Evolutionary conservation across 257 asterid species (phyloP), one percentile per base, ranked within the genome.

Genomic region (Rhazya stricta): DNA sequence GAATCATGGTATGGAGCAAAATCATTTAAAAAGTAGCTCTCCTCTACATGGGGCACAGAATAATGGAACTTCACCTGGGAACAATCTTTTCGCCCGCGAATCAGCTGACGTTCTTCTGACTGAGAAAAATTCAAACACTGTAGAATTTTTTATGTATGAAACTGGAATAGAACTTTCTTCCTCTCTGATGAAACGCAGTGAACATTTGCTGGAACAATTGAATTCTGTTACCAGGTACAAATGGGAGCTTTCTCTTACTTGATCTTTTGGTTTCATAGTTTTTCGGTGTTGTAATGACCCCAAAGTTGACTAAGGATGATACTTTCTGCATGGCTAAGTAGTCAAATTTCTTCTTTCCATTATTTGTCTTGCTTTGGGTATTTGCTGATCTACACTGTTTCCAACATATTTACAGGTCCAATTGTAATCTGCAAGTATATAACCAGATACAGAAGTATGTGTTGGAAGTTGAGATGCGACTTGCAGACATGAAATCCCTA

Each of bases 401-500:
- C 56, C 79, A 37, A 71, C 41, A 68, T n/a, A 25, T 0, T 63
- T 83, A 76, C 96, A 91, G 94, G 66, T 84, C 86, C 53, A 77
- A 85, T 68, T 71, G 83, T 85, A 41, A 39, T 50, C 56, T 54
- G 74, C 89, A 84, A 62, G 83, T 77, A 70, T 77, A 71, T 53
- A 88, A 84, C 75, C 81, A 30, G 70, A 80, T 80, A 75, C 77
- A 83, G 53, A 88, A 85, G 82, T 87, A 76, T 79, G 76, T 69
- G 43, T 30, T 82, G 83, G 98, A 92, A 83, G 86, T 84, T 78
- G 96, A 91, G 87, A 87, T 77, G 73, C 89, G 98, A 81, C 88
- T 90, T 48, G 81, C 87, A 30, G 99, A 94, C 83, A 84, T 92
- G 66, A 89, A 83, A 81, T 83, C 99, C 39, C 77, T 95, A 79